Percentiles rank a stretch among this genome's conserved stretches.
Conservation (phyloP, 306 rosid genomes). For the Dalbergia oliveri region DNA sequence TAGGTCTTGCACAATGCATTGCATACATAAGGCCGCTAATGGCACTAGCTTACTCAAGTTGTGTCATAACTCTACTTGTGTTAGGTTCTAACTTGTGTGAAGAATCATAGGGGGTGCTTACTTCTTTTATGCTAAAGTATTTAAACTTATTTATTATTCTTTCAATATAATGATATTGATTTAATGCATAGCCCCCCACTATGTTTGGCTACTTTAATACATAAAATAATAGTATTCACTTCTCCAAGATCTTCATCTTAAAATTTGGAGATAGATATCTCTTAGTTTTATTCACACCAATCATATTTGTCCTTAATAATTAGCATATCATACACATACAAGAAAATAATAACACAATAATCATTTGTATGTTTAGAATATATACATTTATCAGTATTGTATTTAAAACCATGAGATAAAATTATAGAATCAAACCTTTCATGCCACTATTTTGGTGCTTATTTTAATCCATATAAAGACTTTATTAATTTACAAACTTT, state of each 20-base stretch:
- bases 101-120: too few relatives aligned
- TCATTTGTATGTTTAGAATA: neutral
- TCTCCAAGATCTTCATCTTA: neutral
- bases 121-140: too few relatives aligned
- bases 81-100: too few relatives aligned
- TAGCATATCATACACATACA: too few relatives aligned
- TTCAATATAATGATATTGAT: too few relatives aligned
- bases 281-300: neutral
- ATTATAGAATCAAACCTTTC: too few relatives aligned
- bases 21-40: neutral
- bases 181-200: too few relatives aligned
- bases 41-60: neutral
- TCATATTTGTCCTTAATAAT: neutral
- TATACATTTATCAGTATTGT: too few relatives aligned
- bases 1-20: neutral
- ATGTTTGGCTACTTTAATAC: too few relatives aligned
- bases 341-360: neutral
- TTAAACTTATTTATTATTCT: too few relatives aligned
- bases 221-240: too few relatives aligned
- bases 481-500: too few relatives aligned
- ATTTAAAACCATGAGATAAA: neutral
- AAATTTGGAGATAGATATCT: neutral
- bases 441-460: neutral
- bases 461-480: neutral
- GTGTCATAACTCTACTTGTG: neutral